A percentile compares a stretch with the other conserved stretches of the same genome.
These are phyloP conservation scores for Parachaetomium inaequale DNA, from an alignment of 495 filamentous ascomycete species.

Conservation along the genomic window DNA sequence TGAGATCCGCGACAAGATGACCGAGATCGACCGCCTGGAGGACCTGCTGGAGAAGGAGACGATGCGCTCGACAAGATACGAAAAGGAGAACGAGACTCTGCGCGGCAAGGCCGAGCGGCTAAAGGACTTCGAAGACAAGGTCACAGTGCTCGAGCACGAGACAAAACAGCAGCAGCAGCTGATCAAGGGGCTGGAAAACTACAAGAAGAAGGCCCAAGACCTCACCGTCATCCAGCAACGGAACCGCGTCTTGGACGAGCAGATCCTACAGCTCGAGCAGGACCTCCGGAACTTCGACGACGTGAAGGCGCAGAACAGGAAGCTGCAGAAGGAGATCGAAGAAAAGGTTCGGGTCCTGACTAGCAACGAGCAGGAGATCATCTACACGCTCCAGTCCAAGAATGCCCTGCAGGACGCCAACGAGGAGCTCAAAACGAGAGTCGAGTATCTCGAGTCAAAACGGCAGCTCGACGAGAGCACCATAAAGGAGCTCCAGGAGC, in stretches of 20 bases:
- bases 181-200: slow-evolving; percentile 71
- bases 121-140: slow-evolving; percentile 48
- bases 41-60: slow-evolving; percentile 38
- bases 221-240: slow-evolving; percentile 38
- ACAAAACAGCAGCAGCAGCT: slow-evolving; percentile 73
- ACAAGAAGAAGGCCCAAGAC: slow-evolving; percentile 69
- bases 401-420: slow-evolving; percentile 34
- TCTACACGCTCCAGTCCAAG: slow-evolving; percentile 38
- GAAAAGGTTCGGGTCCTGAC: slow-evolving; percentile 37
- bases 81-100: slow-evolving; percentile 46
- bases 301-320: slow-evolving; percentile 53
- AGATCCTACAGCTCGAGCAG: slow-evolving; percentile 54
- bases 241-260: slow-evolving; percentile 48
- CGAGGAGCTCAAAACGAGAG: slow-evolving; percentile 30
- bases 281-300: slow-evolving; percentile 64
- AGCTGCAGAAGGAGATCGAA: slow-evolving; percentile 47
- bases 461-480: slow-evolving; percentile 38
- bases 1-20: slow-evolving; percentile 40
- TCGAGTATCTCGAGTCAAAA: slow-evolving; percentile 36
- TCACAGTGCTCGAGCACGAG: slow-evolving; percentile 65
- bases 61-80: slow-evolving; percentile 27
- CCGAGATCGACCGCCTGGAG: slow-evolving; percentile 37
- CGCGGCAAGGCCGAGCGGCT: slow-evolving; percentile 44
- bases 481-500: slow-evolving; percentile 46
- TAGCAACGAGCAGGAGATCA: slow-evolving; percentile 42